Conservation (phyloP, 73 alveolate species). For the Tetrahymena thermophila region DNA sequence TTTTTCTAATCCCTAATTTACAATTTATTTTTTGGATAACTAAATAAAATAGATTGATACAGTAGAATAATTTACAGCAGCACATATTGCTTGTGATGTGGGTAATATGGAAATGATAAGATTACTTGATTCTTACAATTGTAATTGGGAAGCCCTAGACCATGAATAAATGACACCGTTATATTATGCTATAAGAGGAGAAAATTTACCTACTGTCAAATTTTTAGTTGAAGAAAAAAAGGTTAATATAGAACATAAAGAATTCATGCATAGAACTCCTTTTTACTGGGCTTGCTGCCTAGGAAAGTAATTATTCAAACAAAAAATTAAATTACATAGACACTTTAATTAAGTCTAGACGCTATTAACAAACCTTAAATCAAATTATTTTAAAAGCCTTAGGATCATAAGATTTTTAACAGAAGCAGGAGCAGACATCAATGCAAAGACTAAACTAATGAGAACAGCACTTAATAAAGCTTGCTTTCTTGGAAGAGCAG, state of each 20-base stretch:
- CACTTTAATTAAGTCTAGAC: background rate
- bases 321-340: background rate
- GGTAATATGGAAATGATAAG: background rate
- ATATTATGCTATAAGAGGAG: conserved; percentile 17
- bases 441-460: conserved; percentile 26
- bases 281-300: conserved; percentile 38
- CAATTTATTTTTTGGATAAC: background rate
- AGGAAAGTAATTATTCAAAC: background rate
- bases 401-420: background rate
- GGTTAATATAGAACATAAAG: conserved; percentile 29
- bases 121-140: background rate
- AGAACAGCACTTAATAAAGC: conserved; percentile 39
- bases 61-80: background rate
- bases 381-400: background rate
- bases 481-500: conserved; percentile 21
- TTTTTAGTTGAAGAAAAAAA: conserved; percentile 6
- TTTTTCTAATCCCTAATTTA: background rate
- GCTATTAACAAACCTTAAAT: background rate
- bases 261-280: conserved; percentile 37
- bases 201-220: conserved; percentile 6
- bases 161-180: conserved; percentile 38
- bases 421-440: conserved; percentile 20
- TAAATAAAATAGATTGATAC: background rate
- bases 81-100: background rate
- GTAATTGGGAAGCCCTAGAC: conserved; percentile 37